Evolutionary conservation across 2,329 filamentous ascomycete genomes (phyloP).

Genomic region (Epichloe elymi): DNA sequence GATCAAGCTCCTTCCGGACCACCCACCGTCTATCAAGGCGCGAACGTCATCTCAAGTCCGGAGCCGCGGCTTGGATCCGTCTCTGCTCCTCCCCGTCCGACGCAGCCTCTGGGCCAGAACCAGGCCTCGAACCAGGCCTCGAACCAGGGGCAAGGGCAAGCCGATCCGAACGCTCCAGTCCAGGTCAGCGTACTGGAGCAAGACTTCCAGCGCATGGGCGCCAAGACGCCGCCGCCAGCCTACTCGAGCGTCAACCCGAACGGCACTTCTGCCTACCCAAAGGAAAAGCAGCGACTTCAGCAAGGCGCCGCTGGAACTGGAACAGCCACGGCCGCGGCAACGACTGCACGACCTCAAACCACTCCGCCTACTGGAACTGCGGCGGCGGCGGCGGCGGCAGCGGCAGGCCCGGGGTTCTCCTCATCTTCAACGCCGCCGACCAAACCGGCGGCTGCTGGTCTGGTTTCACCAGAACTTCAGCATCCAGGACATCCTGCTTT

Average conservation of each 20-base stretch:
- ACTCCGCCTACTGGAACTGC: slow-evolving; percentile 1
- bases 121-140: not conserved
- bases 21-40: slow-evolving; percentile 82
- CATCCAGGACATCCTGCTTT: slow-evolving; percentile 74
- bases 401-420: not conserved
- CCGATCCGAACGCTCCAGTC: slow-evolving; percentile 23
- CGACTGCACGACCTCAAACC: slow-evolving; percentile 6
- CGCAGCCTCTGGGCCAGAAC: not conserved
- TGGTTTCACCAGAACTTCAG: slow-evolving; percentile 37
- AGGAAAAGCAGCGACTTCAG: slow-evolving; percentile 57
- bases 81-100: slow-evolving; percentile 29
- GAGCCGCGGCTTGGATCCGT: slow-evolving; percentile 25
- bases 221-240: slow-evolving; percentile 82
- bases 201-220: slow-evolving; percentile 71
- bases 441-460: slow-evolving; percentile 11
- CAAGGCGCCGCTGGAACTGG: slow-evolving; percentile 9
- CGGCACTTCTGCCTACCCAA: slow-evolving; percentile 50
- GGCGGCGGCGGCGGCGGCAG: not conserved
- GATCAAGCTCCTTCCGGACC: slow-evolving; percentile 79
- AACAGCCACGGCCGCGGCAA: slow-evolving; percentile 10
- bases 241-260: slow-evolving; percentile 65
- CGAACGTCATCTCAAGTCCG: slow-evolving; percentile 50
- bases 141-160: slow-evolving; percentile 9
- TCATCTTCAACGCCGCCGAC: not conserved
- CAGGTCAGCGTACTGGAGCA: slow-evolving; percentile 67